phyloP scores from a whole-genome alignment of 805 yeast species.

The Maudiozyma saulgeensis region DNA sequence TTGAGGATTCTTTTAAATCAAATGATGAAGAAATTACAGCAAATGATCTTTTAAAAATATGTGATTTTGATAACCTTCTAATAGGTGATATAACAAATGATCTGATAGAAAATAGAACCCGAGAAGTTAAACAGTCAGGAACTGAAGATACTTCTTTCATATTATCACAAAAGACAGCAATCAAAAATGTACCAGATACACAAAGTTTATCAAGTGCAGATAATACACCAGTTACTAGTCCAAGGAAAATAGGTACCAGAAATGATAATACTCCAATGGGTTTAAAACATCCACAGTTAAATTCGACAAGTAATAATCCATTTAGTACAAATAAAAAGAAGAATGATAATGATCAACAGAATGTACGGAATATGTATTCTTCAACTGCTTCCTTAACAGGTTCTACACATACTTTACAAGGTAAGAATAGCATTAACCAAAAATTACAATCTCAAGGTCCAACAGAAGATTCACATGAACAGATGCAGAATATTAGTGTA shows the following conservation, averaged over 20 bases:
- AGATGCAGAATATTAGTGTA: constrained; percentile 1
- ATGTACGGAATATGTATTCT: background rate
- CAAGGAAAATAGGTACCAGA: constrained; percentile 7
- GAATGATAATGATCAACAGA: background rate
- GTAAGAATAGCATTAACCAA: background rate
- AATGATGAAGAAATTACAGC: constrained; percentile 8
- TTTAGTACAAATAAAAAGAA: background rate
- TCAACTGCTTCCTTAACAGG: background rate
- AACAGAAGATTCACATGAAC: background rate
- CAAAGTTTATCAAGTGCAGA: constrained; percentile 23
- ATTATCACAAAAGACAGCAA: constrained; percentile 15
- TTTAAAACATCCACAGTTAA: background rate
- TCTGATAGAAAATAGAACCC: background rate
- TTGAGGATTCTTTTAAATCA: constrained; percentile 10
- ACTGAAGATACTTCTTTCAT: background rate
- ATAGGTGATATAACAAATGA: constrained; percentile 12
- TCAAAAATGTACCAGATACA: constrained; percentile 24
- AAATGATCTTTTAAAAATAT: constrained; percentile 18
- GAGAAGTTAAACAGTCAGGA: background rate
- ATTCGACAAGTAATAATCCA: background rate
- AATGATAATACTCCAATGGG: background rate
- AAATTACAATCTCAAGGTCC: background rate
- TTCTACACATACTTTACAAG: background rate
- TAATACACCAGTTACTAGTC: constrained; percentile 17
- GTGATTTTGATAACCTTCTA: constrained; percentile 13